Conservation (phyloP, 495 filamentous ascomycete species). For the Cenococcum geophilum region DNA sequence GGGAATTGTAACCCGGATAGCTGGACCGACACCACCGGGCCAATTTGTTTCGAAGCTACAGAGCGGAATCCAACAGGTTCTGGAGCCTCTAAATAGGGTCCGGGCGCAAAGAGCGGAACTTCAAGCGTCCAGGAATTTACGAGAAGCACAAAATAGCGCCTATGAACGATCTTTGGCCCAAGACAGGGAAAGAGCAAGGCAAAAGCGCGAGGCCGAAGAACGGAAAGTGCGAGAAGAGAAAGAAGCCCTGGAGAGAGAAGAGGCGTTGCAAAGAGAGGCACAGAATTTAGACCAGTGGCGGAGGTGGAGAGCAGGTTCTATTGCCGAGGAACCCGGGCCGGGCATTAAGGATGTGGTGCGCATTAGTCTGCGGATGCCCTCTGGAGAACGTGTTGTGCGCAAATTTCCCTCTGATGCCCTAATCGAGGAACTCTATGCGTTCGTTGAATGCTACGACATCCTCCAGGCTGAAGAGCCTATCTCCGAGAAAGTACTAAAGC, state of each 20-base stretch:
- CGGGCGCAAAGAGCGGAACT: conserved; percentile 67
- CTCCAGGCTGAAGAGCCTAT: conserved; percentile 40
- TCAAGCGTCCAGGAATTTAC: conserved; percentile 66
- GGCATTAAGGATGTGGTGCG: conserved; percentile 65
- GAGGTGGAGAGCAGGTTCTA: conserved; percentile 64
- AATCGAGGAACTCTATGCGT: conserved; percentile 90
- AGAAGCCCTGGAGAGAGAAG: conserved; percentile 57
- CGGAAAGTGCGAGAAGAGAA: conserved; percentile 56
- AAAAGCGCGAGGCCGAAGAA: conserved; percentile 67
- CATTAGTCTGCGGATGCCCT: conserved; percentile 71
- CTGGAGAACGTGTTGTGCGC: conserved; percentile 66
- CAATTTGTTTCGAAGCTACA: conserved; percentile 68
- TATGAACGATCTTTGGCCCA: conserved; percentile 86
- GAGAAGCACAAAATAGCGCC: conserved; percentile 79
- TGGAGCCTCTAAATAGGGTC: conserved; percentile 59
- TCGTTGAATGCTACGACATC: conserved; percentile 84
- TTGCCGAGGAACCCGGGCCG: conserved; percentile 61
- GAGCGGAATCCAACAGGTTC: conserved; percentile 61
- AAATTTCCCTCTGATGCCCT: conserved; percentile 57
- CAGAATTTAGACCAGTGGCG: conserved; percentile 65
- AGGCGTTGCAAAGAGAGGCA: conserved; percentile 53
- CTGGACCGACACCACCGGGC: conserved; percentile 58
- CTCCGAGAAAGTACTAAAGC: conserved; percentile 44
- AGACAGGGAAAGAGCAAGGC: conserved; percentile 74
- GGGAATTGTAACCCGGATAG: conserved; percentile 71